Conservation (phyloP, 2,329 filamentous ascomycete species). For the Fonsecaea multimorphosa region DNA sequence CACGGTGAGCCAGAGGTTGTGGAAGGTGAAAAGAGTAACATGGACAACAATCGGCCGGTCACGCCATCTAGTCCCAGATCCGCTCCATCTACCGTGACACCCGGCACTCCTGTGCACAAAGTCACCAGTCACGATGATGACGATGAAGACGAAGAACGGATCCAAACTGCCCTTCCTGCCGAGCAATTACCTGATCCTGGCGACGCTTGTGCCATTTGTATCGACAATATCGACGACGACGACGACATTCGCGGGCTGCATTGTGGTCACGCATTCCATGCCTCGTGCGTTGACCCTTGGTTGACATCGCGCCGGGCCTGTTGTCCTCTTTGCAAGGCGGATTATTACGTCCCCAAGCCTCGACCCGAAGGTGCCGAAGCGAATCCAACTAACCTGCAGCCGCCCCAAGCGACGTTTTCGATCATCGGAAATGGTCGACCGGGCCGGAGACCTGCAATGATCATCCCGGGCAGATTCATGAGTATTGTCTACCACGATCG, state of each 20-base stretch:
- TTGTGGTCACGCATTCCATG: conserved; percentile 98
- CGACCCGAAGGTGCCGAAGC: conserved; percentile 62
- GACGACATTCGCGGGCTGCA: conserved; percentile 93
- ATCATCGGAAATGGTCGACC: conserved; percentile 46
- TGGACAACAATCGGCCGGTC: conserved; percentile 26
- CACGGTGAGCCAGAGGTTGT: conserved; percentile 30
- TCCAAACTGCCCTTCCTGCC: conserved; percentile 79
- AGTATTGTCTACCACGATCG: conserved; percentile 41
- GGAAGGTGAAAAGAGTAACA: conserved; percentile 37
- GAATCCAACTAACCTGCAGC: conserved; percentile 13
- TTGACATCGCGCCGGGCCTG: conserved; percentile 91
- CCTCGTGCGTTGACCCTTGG: conserved; percentile 95
- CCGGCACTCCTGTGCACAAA: conserved; percentile 45
- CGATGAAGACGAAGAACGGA: conserved; percentile 77
- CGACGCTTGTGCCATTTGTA: conserved; percentile 94
- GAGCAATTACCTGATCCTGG: conserved; percentile 82
- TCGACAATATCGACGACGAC: conserved; percentile 91
- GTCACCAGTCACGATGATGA: conserved; percentile 70
- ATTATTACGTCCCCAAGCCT: conserved; percentile 95
- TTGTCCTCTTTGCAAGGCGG: conserved; percentile 96
- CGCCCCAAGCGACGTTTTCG: conserved; percentile 40
- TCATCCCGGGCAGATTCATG: conserved; percentile 48
- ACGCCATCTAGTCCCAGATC: conserved; percentile 33
- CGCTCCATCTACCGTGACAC: conserved; percentile 36
- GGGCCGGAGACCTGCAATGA: conserved; percentile 45